Percentiles rank a stretch among this genome's conserved stretches.
Evolutionary conservation across 306 rosid species (phyloP).

Genomic region (Trichosanthes truncata): DNA sequence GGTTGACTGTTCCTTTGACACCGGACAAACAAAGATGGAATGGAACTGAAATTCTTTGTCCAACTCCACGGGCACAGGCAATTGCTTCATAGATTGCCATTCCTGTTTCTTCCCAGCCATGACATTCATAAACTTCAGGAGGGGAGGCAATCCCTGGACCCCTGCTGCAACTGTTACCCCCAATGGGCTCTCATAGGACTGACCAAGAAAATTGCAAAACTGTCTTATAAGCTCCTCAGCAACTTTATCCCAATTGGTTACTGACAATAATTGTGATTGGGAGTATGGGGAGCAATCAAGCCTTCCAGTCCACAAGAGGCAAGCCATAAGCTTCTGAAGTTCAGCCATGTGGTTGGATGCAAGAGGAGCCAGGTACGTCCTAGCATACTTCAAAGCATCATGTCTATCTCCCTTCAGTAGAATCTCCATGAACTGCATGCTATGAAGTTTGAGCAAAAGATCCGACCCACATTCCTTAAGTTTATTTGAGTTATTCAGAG

Average conservation of each 20-base stretch:
- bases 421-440: conserved; percentile 52
- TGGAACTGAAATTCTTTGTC: conserved; percentile 77
- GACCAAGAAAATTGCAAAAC: conserved; percentile 79
- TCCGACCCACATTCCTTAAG: conserved; percentile 63
- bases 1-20: conserved; percentile 79
- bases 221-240: conserved; percentile 66
- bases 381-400: conserved; percentile 63
- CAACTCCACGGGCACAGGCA: conserved; percentile 79
- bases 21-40: conserved; percentile 92
- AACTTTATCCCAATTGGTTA: conserved; percentile 58
- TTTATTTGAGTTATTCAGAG: conserved; percentile 40
- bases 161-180: conserved; percentile 76
- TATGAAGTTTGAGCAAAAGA: conserved; percentile 62
- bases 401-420: conserved; percentile 51
- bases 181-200: conserved; percentile 75
- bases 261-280: conserved; percentile 37
- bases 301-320: conserved; percentile 72
- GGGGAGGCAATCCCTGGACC: conserved; percentile 59
- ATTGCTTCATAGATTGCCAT: conserved; percentile 75
- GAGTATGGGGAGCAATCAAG: conserved; percentile 71
- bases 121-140: conserved; percentile 69
- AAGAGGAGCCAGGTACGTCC: conserved; percentile 49
- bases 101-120: conserved; percentile 87
- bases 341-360: conserved; percentile 47
- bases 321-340: conserved; percentile 67